Evolutionary conservation across 2,329 filamentous ascomycete species (phyloP).

Genomic region (Beauveria sp.): DNA sequence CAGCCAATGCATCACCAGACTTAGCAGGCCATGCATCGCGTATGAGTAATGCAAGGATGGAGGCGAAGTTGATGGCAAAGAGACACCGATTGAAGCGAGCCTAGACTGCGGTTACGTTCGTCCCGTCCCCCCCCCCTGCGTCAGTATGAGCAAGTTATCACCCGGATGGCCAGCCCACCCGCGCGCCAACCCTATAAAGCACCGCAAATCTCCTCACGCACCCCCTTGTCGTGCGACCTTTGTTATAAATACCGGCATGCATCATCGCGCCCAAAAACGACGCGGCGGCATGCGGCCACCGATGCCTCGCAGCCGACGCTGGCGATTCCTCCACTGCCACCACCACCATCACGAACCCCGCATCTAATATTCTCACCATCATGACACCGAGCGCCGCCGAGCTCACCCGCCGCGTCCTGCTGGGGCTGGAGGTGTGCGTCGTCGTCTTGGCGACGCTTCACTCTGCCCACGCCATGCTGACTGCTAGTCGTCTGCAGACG

Average conservation of each 20-base stretch:
- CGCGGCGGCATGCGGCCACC: background rate
- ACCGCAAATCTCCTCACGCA: conserved; percentile 6
- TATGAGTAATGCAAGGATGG: background rate
- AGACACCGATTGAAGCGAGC: too few relatives aligned
- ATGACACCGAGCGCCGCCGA: background rate
- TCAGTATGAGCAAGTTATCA: conserved; percentile 29
- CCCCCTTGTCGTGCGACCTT: background rate
- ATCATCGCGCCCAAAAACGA: background rate
- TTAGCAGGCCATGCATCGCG: background rate
- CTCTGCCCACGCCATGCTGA: background rate
- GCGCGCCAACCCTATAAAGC: conserved; percentile 6
- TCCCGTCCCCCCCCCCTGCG: background rate
- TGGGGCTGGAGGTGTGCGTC: background rate
- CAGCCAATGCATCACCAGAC: background rate
- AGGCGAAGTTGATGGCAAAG: too few relatives aligned
- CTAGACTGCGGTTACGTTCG: background rate
- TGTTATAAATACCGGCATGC: conserved; percentile 6
- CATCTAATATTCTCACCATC: background rate
- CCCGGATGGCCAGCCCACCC: conserved; percentile 4
- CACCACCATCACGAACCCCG: background rate
- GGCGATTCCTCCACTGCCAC: background rate
- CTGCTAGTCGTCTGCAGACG: background rate
- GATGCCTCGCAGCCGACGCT: background rate
- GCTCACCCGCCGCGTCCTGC: background rate
- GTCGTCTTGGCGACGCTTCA: background rate